Evolutionary conservation across 306 rosid species (phyloP).

Genomic region (Vicia sativa): DNA sequence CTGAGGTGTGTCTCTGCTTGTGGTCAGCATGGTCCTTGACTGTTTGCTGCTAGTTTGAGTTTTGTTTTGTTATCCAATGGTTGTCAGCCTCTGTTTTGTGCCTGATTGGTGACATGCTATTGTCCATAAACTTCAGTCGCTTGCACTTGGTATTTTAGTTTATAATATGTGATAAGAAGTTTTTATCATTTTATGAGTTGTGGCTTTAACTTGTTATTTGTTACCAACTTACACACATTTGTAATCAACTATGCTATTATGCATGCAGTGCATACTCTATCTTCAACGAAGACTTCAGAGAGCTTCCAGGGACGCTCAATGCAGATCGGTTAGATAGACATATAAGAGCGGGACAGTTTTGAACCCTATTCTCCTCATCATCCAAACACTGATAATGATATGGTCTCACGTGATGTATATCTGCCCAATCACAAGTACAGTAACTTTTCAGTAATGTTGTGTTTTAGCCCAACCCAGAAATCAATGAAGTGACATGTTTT

Average conservation of each 20-base stretch:
- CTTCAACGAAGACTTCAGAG: slow-evolving; percentile 92
- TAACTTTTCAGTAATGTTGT: slow-evolving; percentile 12
- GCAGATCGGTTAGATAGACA: slow-evolving; percentile 90
- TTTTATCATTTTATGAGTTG: neutral
- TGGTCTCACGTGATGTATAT: slow-evolving; percentile 37
- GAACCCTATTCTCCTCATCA: slow-evolving; percentile 41
- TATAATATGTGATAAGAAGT: neutral
- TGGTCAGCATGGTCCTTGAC: slow-evolving; percentile 6
- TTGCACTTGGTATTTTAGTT: neutral
- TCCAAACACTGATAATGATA: slow-evolving; percentile 19
- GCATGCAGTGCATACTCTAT: slow-evolving; percentile 87
- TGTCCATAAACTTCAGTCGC: neutral
- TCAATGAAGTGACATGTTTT: slow-evolving; percentile 35
- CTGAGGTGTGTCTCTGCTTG: neutral
- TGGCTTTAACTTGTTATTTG: neutral
- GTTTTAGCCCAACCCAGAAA: neutral
- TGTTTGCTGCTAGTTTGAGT: slow-evolving; percentile 6
- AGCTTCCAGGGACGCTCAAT: slow-evolving; percentile 89
- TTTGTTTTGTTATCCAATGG: slow-evolving; percentile 11
- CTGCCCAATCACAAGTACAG: slow-evolving; percentile 30
- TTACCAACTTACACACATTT: neutral
- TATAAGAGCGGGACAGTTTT: slow-evolving; percentile 84
- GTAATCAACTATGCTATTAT: neutral
- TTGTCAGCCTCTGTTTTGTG: slow-evolving; percentile 19
- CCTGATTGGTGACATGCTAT: neutral